Evolutionary conservation across 208 protist genomes (phyloP).

Genomic region (Crithidia fasciculata): DNA sequence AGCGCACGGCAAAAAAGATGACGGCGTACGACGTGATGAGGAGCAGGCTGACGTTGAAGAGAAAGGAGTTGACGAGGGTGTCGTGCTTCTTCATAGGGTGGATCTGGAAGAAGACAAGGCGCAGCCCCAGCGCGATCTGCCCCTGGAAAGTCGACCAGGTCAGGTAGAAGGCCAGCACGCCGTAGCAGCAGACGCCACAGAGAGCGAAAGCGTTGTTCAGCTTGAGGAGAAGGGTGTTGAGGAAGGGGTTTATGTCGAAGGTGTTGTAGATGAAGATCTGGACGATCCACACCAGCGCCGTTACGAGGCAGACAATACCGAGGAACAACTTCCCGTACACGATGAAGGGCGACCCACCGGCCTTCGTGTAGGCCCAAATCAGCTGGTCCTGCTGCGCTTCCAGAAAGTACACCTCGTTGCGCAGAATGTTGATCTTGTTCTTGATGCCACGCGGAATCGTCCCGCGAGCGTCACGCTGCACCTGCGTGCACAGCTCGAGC

Average conservation of each 20-base stretch:
- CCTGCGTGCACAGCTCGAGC: constrained; percentile 62
- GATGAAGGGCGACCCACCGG: constrained; percentile 71
- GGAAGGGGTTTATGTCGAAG: constrained; percentile 64
- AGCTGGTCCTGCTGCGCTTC: constrained; percentile 85
- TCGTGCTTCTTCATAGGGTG: constrained; percentile 89
- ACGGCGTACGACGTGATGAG: constrained; percentile 90
- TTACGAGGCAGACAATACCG: constrained; percentile 58
- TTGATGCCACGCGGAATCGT: constrained; percentile 41
- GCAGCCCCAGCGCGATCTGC: constrained; percentile 90
- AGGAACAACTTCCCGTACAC: constrained; percentile 61
- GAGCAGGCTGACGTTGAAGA: constrained; percentile 94
- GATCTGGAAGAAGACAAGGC: constrained; percentile 85
- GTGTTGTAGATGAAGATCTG: constrained; percentile 92
- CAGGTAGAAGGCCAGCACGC: constrained; percentile 93
- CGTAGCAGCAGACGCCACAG: constrained; percentile 91
- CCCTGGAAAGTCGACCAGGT: constrained; percentile 92
- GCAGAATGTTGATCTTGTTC: constrained; percentile 76
- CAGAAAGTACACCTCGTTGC: constrained; percentile 88
- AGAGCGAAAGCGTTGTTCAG: constrained; percentile 89
- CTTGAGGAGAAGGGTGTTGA: constrained; percentile 74
- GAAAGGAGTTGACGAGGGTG: constrained; percentile 95
- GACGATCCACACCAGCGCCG: constrained; percentile 83
- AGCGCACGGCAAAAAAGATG: constrained; percentile 85
- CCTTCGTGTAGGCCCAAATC: constrained; percentile 78
- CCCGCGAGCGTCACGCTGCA: constrained; percentile 45